Conservation (phyloP, 495 filamentous ascomycete genomes). For the Podospora australis region DNA sequence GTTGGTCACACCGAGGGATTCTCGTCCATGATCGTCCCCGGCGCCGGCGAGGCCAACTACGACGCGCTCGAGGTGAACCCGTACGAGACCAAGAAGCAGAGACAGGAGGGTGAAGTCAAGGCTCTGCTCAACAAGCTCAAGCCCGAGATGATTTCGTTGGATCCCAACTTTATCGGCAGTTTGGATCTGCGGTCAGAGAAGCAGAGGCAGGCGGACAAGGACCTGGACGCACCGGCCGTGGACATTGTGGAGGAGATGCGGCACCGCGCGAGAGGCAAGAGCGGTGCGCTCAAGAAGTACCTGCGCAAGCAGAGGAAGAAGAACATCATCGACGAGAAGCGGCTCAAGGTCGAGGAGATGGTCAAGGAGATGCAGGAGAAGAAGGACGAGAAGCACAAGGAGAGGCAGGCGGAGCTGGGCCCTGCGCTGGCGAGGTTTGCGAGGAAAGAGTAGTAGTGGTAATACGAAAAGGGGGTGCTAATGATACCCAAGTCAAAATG, state of each 20-base stretch:
- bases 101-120: slow-evolving; percentile 89
- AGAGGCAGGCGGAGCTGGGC: slow-evolving; percentile 39
- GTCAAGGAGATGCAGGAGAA: slow-evolving; percentile 38
- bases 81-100: slow-evolving; percentile 90
- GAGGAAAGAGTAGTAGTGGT: slow-evolving; percentile 34
- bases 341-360: slow-evolving; percentile 51
- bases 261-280: slow-evolving; percentile 83
- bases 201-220: slow-evolving; percentile 63
- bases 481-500: slow-evolving; percentile 25
- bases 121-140: slow-evolving; percentile 85
- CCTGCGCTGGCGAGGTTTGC: slow-evolving; percentile 43
- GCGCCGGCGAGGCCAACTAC: slow-evolving; percentile 93
- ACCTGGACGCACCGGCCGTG: slow-evolving; percentile 65
- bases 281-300: slow-evolving; percentile 77
- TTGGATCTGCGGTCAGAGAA: slow-evolving; percentile 71
- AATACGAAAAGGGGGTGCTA: slow-evolving; percentile 2
- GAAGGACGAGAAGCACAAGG: slow-evolving; percentile 34
- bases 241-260: slow-evolving; percentile 63
- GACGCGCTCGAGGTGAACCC: slow-evolving; percentile 91
- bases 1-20: slow-evolving; percentile 81
- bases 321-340: slow-evolving; percentile 90
- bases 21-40: slow-evolving; percentile 80
- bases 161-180: slow-evolving; percentile 83
- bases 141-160: slow-evolving; percentile 93
- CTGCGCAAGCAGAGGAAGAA: slow-evolving; percentile 80